Conservation (phyloP, 2,329 filamentous ascomycete species). For the Cercospora citrullina region DNA sequence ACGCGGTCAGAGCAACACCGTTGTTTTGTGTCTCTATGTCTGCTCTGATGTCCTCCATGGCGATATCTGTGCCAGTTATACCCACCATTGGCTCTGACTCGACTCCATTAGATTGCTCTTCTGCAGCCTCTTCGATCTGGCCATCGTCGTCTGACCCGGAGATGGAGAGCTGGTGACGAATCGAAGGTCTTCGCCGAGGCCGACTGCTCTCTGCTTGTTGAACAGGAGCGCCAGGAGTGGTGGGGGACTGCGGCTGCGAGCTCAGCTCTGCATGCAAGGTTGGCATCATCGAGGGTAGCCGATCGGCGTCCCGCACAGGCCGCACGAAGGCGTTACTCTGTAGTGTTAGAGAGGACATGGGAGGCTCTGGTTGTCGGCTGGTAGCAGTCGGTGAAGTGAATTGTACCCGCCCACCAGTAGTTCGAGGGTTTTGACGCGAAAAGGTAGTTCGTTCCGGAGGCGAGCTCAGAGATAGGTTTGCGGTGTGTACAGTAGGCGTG, state of each 20-base stretch:
- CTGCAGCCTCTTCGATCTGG: conserved; percentile 77
- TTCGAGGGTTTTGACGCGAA: conserved; percentile 54
- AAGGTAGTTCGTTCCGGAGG: conserved; percentile 71
- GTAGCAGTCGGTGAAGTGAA: conserved; percentile 34
- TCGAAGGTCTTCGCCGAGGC: conserved; percentile 73
- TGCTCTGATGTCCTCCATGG: conserved; percentile 85
- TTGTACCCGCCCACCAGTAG: conserved; percentile 40
- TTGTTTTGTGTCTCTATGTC: conserved; percentile 66
- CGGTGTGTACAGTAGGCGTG: conserved; percentile 55
- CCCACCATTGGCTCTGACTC: conserved; percentile 73
- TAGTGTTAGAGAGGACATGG: conserved; percentile 35
- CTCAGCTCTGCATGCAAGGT: conserved; percentile 66
- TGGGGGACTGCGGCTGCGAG: conserved; percentile 91
- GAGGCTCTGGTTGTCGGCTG: conserved; percentile 28
- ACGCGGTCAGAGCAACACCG: conserved; percentile 69
- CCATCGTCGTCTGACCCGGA: conserved; percentile 87
- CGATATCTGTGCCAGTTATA: conserved; percentile 72
- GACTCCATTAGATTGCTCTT: conserved; percentile 75
- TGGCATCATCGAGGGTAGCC: conserved; percentile 78
- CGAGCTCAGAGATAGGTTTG: conserved; percentile 65
- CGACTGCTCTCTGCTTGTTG: conserved; percentile 53
- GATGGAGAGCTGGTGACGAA: conserved; percentile 81
- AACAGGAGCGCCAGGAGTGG: conserved; percentile 73
- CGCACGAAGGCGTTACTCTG: conserved; percentile 61
- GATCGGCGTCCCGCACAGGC: conserved; percentile 77